phyloP scores from a whole-genome alignment of 345 rosid species.

The Arabidopsis suecica region DNA sequence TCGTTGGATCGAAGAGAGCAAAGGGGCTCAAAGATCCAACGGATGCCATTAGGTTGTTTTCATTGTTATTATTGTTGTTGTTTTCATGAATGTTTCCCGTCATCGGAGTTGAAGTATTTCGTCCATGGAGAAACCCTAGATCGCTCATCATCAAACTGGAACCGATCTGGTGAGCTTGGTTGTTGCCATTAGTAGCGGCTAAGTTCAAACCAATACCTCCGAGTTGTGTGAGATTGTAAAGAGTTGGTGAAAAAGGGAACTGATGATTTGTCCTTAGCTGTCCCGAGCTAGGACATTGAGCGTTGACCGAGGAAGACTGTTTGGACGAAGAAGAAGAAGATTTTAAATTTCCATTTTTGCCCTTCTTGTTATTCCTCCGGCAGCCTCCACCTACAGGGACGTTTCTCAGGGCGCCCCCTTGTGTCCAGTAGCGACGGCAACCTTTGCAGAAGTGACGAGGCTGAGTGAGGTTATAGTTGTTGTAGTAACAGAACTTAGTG shows the following conservation, averaged over 20 bases:
- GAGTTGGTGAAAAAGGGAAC: constrained; percentile 59
- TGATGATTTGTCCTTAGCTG: constrained; percentile 49
- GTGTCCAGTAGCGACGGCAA: constrained; percentile 87
- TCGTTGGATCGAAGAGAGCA: constrained; percentile 55
- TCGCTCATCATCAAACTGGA: constrained; percentile 44
- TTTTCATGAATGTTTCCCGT: constrained; percentile 37
- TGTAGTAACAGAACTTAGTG: constrained; percentile 88
- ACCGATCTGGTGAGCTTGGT: constrained; percentile 42
- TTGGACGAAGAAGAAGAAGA: constrained; percentile 50
- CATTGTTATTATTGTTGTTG: constrained; percentile 25
- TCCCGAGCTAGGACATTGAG: constrained; percentile 49
- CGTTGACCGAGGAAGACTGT: constrained; percentile 44
- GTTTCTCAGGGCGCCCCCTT: constrained; percentile 72
- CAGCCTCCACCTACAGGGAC: constrained; percentile 88
- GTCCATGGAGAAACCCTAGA: constrained; percentile 55
- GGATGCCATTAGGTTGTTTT: constrained; percentile 42
- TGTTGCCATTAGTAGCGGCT: constrained; percentile 47
- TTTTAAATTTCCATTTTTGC: constrained; percentile 49
- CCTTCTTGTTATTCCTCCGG: constrained; percentile 68
- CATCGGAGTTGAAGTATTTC: constrained; percentile 44
- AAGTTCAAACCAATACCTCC: constrained; percentile 67
- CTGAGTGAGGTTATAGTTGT: constrained; percentile 78
- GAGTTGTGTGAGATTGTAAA: constrained; percentile 53
- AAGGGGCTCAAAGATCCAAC: constrained; percentile 53
- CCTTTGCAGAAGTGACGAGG: constrained; percentile 87